Evolutionary conservation across 164 flowering plant species (phyloP), one percentile per base, ranked within the genome.

Genomic region (Magnolia officinalis): DNA sequence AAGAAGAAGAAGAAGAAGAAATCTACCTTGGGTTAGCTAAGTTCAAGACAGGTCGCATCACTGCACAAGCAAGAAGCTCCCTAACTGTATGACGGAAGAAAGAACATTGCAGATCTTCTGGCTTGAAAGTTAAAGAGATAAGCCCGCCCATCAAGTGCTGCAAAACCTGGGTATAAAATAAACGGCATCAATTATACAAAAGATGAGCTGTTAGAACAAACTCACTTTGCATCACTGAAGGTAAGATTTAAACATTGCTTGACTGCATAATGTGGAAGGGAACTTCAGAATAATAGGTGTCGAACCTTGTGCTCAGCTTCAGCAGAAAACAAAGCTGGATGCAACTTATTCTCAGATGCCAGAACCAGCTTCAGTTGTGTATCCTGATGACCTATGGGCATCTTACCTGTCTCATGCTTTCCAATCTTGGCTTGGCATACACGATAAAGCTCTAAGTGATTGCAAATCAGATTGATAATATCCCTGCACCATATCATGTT

Each of bases 41-140:
- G 81, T 96, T 96, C 77, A 96, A 70, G 75, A 96, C 95, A 55
- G 99, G 99, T 59, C 98, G 88, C 71, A 96, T 87, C 74, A 96
- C 99, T 74, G 92, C 93, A 87, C 96, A 89, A 64, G 98, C 93
- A 86, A 96, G 96, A 83, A 96, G 96, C 87, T 96, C 99, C 74
- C 98, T 85, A 16, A 77, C 90, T 68, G 83, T 83, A 81, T 80
- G 86, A 55, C 88, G 94, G 75, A 94, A 96, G 82, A 91, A 88
- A 77, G 89, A 86, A 81, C 99, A 96, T 63, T 89, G 90, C 80
- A 96, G 83, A 83, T 96, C 98, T 81, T 88, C 94, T 71, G 89
- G 87, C 75, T 80, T 90, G 84, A 93, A 96, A 75, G 93, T 88
- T 23, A 90, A 75, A 72, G 90, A 84, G 66, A 93, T 82, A 74